These are phyloP conservation scores for Acmispon strigosus DNA, from an alignment of 306 rosid genomes.

Conservation along the genomic window DNA sequence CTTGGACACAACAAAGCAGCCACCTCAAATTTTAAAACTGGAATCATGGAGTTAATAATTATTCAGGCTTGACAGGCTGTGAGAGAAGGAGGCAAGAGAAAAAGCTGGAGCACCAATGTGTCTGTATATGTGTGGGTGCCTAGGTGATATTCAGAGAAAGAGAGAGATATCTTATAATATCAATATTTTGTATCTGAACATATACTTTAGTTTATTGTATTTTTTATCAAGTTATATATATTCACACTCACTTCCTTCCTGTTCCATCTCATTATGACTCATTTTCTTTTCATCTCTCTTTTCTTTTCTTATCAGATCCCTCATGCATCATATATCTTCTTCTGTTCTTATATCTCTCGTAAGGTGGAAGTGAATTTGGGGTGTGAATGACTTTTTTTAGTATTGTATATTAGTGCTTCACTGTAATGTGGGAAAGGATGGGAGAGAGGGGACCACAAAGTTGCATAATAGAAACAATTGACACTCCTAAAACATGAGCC, in stretches of 20 bases:
- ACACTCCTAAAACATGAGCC: conserved; percentile 41
- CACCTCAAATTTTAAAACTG: conserved; percentile 14
- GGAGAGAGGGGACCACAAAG: conserved; percentile 38
- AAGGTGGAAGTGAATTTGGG: too few species aligned
- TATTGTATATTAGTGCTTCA: conserved; percentile 19
- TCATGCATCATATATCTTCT: too few species aligned
- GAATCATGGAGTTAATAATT: conserved; percentile 63
- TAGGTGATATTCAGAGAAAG: conserved; percentile 19
- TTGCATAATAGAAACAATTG: conserved; percentile 32
- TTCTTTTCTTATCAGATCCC: too few species aligned
- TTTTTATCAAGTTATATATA: neutral
- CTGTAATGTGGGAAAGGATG: conserved; percentile 28
- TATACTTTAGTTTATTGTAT: conserved; percentile 13
- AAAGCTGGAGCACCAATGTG: conserved; percentile 45
- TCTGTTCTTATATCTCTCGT: too few species aligned
- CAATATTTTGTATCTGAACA: conserved; percentile 13
- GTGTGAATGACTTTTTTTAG: too few species aligned
- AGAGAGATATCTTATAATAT: conserved; percentile 11
- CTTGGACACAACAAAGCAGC: conserved; percentile 45
- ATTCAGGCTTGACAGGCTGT: conserved; percentile 95
- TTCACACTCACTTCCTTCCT: too few species aligned
- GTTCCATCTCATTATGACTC: too few species aligned
- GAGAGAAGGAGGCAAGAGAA: conserved; percentile 44
- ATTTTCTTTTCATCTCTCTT: too few species aligned
- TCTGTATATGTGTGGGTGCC: conserved; percentile 41